phyloP scores from a whole-genome alignment of 768 basidiomycete species.

The Mrakia frigida region DNA sequence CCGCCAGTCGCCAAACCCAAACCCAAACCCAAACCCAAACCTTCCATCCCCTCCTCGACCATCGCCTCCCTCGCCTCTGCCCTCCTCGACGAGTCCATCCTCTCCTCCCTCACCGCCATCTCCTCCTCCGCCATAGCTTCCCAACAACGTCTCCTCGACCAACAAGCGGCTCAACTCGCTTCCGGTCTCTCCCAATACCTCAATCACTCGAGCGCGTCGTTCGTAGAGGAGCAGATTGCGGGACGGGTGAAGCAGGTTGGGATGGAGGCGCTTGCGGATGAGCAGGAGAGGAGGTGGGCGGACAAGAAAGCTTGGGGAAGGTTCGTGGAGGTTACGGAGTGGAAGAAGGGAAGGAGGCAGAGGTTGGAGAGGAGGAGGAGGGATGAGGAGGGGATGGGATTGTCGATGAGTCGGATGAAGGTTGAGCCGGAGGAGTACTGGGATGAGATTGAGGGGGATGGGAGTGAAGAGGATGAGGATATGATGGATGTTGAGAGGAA shows the following conservation, averaged over 20 bases:
- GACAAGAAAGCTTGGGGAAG: background rate
- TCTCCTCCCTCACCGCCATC: background rate
- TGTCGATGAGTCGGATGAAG: background rate
- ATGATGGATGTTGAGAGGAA: too few species aligned
- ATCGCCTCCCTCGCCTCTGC: conserved; percentile 6
- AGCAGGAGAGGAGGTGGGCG: background rate
- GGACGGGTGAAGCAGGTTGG: background rate
- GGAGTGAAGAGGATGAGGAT: background rate
- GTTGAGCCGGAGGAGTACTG: background rate
- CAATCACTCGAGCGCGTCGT: background rate
- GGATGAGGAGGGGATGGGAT: conserved; percentile 21
- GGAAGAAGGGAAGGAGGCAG: background rate
- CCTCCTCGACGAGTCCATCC: background rate
- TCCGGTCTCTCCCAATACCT: background rate
- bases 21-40: background rate
- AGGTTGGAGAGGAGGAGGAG: background rate
- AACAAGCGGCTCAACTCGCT: conserved; percentile 2
- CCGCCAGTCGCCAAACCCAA: background rate
- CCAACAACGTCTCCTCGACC: background rate
- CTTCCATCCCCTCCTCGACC: background rate
- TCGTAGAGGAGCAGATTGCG: background rate
- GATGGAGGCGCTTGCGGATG: conserved; percentile 1
- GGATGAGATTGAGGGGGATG: background rate
- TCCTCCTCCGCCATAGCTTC: background rate
- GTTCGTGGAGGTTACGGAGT: background rate